Conservation (phyloP, 805 yeast genomes). For the Cyberlindnera xylosilytica region DNA sequence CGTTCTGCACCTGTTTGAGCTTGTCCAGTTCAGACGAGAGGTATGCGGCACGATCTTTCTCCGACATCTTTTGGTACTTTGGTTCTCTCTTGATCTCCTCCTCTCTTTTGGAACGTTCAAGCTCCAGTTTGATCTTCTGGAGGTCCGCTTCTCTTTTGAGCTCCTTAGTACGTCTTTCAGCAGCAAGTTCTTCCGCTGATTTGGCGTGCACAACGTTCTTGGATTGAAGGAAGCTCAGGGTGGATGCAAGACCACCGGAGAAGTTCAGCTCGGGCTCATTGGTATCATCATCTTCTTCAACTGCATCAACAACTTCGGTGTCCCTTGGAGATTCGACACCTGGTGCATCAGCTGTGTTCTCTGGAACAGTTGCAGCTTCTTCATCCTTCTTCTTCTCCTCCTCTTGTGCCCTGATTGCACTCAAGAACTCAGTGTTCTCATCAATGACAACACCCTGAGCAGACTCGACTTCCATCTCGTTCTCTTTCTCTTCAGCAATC, state of each 20-base stretch:
- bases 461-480: constrained; percentile 17
- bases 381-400: constrained; percentile 1
- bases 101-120: too few species aligned
- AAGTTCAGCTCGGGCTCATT: constrained; percentile 11
- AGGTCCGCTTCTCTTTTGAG: constrained; percentile 18
- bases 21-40: constrained; percentile 14
- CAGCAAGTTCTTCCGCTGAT: constrained; percentile 8
- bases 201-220: constrained; percentile 15
- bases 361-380: not conserved
- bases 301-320: not conserved
- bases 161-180: constrained; percentile 12
- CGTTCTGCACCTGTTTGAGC: constrained; percentile 6
- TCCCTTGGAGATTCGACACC: not conserved
- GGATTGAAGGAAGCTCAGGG: constrained; percentile 22
- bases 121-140: constrained; percentile 14
- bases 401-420: constrained; percentile 18
- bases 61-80: constrained; percentile 30
- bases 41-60: constrained; percentile 43
- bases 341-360: not conserved
- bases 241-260: constrained; percentile 24
- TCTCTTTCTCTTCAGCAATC: constrained; percentile 18
- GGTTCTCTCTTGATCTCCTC: constrained; percentile 15
- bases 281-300: not conserved
- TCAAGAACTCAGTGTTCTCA: constrained; percentile 37
- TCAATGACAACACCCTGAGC: constrained; percentile 27